Conservation (phyloP, 345 rosid species). For the Cardiospermum halicacabum region DNA sequence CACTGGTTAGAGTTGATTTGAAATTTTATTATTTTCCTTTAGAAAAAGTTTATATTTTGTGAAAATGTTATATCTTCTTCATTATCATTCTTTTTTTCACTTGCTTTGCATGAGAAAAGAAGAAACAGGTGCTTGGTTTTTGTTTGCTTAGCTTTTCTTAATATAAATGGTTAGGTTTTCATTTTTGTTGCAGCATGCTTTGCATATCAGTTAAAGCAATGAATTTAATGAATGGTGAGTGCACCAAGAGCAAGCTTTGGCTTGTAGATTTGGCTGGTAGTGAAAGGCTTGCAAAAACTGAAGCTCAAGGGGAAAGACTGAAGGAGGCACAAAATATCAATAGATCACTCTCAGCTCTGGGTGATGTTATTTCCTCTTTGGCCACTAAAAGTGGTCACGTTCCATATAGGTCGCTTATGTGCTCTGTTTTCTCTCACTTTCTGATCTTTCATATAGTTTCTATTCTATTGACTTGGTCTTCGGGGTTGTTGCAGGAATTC, state of each 20-base stretch:
- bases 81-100: not conserved
- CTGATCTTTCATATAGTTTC: not conserved
- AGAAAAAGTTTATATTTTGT: not conserved
- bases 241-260: conserved; percentile 47
- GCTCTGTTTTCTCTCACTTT: not conserved
- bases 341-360: conserved; percentile 42
- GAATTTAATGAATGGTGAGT: conserved; percentile 40
- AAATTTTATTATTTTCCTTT: not conserved
- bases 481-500: conserved; percentile 31
- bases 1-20: conserved; percentile 29
- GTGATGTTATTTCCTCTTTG: conserved; percentile 40
- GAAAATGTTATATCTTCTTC: not conserved
- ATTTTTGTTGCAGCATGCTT: conserved; percentile 33
- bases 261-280: conserved; percentile 52
- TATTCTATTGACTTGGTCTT: not conserved
- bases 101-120: not conserved
- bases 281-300: conserved; percentile 40
- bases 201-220: conserved; percentile 39
- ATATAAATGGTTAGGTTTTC: not conserved
- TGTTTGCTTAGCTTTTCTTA: not conserved
- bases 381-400: conserved; percentile 40
- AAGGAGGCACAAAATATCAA: conserved; percentile 46
- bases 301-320: conserved; percentile 41
- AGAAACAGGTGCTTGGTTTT: not conserved
- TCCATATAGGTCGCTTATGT: conserved; percentile 30